Evolutionary conservation across 2,329 filamentous ascomycete genomes (phyloP).

Genomic region (Ophiostoma australiae): DNA sequence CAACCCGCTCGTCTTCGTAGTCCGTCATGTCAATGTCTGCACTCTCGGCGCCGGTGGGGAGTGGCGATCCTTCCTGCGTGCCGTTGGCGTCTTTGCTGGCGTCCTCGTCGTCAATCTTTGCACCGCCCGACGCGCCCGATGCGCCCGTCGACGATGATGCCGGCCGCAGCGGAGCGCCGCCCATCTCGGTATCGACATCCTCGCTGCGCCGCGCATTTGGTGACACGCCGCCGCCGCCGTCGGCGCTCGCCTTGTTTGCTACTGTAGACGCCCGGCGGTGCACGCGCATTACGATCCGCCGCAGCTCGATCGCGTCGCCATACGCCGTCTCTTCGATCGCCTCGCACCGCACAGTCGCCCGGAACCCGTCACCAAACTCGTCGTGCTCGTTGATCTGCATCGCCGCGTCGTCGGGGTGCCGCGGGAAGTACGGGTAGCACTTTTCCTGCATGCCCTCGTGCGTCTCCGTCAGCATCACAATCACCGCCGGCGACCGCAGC

Average conservation of each 20-base stretch:
- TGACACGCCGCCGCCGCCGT: not conserved
- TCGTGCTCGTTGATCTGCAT: constrained; percentile 59
- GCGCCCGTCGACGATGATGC: not conserved
- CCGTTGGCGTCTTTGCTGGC: not conserved
- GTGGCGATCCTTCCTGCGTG: not conserved
- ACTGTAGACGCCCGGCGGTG: constrained; percentile 20
- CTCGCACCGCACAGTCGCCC: constrained; percentile 65
- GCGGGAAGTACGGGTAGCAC: constrained; percentile 84
- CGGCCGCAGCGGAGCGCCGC: not conserved
- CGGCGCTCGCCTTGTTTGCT: constrained; percentile 2
- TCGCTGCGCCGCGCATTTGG: not conserved
- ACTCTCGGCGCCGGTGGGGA: not conserved
- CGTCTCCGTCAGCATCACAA: constrained; percentile 92
- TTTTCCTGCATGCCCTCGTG: constrained; percentile 74
- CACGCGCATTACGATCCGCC: constrained; percentile 62
- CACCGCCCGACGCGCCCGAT: not conserved
- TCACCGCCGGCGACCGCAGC: constrained; percentile 63
- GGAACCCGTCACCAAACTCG: constrained; percentile 61
- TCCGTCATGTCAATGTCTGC: constrained; percentile 3
- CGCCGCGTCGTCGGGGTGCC: constrained; percentile 44
- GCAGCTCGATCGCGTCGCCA: constrained; percentile 62
- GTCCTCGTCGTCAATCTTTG: not conserved
- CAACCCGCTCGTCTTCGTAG: constrained; percentile 50
- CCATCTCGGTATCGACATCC: constrained; percentile 2
- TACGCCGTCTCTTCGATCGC: constrained; percentile 51